These are phyloP conservation scores for Nectriaceae sp. DNA, from an alignment of 2,329 filamentous ascomycete genomes.

Conservation along the genomic window DNA sequence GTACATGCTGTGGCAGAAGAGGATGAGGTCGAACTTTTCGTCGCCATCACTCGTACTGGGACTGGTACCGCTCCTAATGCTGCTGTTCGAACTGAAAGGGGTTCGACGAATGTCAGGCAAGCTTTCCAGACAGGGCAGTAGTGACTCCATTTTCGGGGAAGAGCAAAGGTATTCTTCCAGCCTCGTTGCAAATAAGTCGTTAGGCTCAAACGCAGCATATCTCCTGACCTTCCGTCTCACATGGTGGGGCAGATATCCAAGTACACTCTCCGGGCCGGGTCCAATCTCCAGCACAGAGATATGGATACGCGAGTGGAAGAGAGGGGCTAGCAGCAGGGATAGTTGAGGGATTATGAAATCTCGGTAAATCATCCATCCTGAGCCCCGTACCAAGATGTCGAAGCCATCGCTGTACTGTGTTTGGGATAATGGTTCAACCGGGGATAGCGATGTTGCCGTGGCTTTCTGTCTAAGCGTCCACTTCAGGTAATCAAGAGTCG, in stretches of 20 bases:
- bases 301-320: conserved; percentile 40
- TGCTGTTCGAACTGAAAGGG: conserved; percentile 40
- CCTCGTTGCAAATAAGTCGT: conserved; percentile 43
- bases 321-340: conserved; percentile 39
- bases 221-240: conserved; percentile 45
- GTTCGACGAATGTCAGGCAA: conserved; percentile 38
- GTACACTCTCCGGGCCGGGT: conserved; percentile 56
- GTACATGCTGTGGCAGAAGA: conserved; percentile 68
- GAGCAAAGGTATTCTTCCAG: conserved; percentile 45
- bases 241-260: conserved; percentile 47
- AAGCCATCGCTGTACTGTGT: conserved; percentile 51
- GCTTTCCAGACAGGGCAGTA: conserved; percentile 44
- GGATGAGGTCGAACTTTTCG: conserved; percentile 53
- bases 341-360: conserved; percentile 56
- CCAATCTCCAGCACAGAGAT: conserved; percentile 62
- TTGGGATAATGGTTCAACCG: conserved; percentile 44
- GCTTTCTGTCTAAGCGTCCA: conserved; percentile 37
- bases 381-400: conserved; percentile 38
- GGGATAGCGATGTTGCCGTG: conserved; percentile 20
- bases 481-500: conserved; percentile 46
- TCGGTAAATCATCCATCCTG: conserved; percentile 43
- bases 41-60: conserved; percentile 19
- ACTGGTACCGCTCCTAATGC: conserved; percentile 14
- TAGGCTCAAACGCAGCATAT: conserved; percentile 59
- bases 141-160: conserved; percentile 27